Evolutionary conservation across 2,329 filamentous ascomycete genomes (phyloP).

Genomic region (Aspergillus hiratsukae): DNA sequence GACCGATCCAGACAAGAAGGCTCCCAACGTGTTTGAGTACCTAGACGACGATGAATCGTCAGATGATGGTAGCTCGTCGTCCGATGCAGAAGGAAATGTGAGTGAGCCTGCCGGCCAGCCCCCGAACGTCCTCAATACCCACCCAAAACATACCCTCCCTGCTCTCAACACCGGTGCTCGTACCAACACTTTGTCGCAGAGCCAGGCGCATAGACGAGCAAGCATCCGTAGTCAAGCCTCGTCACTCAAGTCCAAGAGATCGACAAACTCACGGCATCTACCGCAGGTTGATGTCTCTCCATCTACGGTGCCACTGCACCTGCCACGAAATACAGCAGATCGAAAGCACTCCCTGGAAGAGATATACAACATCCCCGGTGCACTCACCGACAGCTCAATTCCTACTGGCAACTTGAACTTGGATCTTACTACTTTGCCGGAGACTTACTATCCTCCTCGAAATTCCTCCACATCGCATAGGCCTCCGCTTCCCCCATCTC

Average conservation of each 20-base stretch:
- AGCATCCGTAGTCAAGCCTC: conserved; percentile 29
- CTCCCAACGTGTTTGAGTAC: conserved; percentile 39
- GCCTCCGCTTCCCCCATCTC: conserved; percentile 28
- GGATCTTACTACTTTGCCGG: conserved; percentile 27
- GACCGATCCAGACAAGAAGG: conserved; percentile 14
- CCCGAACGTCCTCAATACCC: neutral
- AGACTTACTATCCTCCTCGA: conserved; percentile 28
- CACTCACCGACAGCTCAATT: conserved; percentile 17
- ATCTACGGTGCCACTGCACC: conserved; percentile 22
- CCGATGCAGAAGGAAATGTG: conserved; percentile 12
- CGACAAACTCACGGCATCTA: conserved; percentile 25
- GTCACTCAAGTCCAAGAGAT: conserved; percentile 26
- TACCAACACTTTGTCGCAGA: conserved; percentile 5
- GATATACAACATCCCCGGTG: conserved; percentile 12
- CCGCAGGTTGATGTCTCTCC: conserved; percentile 23
- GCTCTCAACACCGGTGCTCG: neutral
- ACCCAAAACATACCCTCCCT: conserved; percentile 5
- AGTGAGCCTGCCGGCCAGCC: neutral
- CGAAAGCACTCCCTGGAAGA: conserved; percentile 20
- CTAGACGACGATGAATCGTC: conserved; percentile 27
- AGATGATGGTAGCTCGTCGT: conserved; percentile 16
- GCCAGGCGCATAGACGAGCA: conserved; percentile 3
- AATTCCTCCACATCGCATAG: conserved; percentile 17
- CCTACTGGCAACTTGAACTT: conserved; percentile 22
- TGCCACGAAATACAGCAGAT: conserved; percentile 19